Evolutionary conservation across 176 grass and related monocot genomes (phyloP).

Genomic region (Alopecurus myosuroides): DNA sequence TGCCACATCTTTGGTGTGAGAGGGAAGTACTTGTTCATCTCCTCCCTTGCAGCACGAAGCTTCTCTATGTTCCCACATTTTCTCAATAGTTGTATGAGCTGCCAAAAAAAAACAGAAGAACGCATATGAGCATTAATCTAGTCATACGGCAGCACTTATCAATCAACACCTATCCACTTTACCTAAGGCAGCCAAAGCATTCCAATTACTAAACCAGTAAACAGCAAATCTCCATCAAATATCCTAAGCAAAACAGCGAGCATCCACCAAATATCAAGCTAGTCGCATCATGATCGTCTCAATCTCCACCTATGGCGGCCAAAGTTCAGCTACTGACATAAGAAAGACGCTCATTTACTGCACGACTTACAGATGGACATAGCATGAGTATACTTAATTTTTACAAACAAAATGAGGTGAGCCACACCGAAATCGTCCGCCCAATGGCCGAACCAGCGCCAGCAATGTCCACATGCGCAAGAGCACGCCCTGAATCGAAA

Average conservation of each 20-base stretch:
- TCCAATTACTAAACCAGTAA: background rate
- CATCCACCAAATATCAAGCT: background rate
- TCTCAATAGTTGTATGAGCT: constrained; percentile 84
- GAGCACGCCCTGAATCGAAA: background rate
- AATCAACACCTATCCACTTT: background rate
- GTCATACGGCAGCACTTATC: background rate
- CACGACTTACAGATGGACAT: background rate
- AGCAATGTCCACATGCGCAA: background rate
- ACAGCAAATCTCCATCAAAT: background rate
- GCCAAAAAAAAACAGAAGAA: background rate
- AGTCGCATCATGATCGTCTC: background rate
- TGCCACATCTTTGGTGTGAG: constrained; percentile 85
- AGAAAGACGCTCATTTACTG: background rate
- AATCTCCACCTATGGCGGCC: background rate
- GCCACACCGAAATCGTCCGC: background rate
- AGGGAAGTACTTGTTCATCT: constrained; percentile 75
- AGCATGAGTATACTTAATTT: background rate
- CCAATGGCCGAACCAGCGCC: background rate
- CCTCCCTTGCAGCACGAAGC: constrained; percentile 69
- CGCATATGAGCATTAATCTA: background rate
- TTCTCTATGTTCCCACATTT: constrained; percentile 77
- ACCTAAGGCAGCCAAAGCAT: background rate
- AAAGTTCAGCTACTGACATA: background rate
- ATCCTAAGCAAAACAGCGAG: background rate
- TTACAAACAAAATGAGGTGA: background rate